These are phyloP conservation scores for Barnettozyma populi DNA, from an alignment of 805 yeast genomes.

Conservation along the genomic window DNA sequence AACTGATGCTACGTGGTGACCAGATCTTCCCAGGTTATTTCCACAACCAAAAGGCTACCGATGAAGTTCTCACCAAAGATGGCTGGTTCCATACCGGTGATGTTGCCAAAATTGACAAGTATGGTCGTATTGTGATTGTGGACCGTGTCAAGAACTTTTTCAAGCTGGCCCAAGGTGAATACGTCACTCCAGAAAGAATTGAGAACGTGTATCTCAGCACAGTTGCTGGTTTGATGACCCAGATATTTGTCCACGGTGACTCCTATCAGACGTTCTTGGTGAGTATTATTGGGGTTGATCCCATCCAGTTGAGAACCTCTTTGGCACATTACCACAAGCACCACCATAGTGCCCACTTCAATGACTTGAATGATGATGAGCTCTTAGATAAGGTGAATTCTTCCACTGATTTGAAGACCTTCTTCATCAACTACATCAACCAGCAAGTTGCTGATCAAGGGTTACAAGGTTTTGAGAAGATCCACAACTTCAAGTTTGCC, in stretches of 20 bases:
- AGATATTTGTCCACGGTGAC: constrained; percentile 53
- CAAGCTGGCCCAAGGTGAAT: constrained; percentile 50
- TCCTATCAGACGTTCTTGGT: constrained; percentile 45
- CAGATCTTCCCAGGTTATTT: constrained; percentile 48
- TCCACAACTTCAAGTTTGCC: constrained; percentile 39
- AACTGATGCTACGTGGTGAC: constrained; percentile 47
- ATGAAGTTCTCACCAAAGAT: constrained; percentile 37
- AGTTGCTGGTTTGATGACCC: constrained; percentile 36
- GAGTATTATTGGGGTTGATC: constrained; percentile 50
- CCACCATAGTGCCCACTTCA: neutral
- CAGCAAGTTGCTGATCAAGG: constrained; percentile 11
- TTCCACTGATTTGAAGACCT: constrained; percentile 2
- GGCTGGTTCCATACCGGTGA: constrained; percentile 60
- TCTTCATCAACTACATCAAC: constrained; percentile 9
- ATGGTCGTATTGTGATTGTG: constrained; percentile 45
- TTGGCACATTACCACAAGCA: constrained; percentile 6
- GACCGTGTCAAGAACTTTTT: constrained; percentile 55
- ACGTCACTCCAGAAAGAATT: constrained; percentile 62
- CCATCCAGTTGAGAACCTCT: constrained; percentile 21
- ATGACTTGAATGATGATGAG: constrained; percentile 5
- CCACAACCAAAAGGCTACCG: constrained; percentile 43
- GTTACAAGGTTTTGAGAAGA: constrained; percentile 45
- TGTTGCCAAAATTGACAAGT: constrained; percentile 39
- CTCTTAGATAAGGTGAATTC: constrained; percentile 7
- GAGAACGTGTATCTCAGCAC: constrained; percentile 48